Base-by-base conservation (phyloP, 148 eudicot species). In the Vaccinium darrowii region DNA sequence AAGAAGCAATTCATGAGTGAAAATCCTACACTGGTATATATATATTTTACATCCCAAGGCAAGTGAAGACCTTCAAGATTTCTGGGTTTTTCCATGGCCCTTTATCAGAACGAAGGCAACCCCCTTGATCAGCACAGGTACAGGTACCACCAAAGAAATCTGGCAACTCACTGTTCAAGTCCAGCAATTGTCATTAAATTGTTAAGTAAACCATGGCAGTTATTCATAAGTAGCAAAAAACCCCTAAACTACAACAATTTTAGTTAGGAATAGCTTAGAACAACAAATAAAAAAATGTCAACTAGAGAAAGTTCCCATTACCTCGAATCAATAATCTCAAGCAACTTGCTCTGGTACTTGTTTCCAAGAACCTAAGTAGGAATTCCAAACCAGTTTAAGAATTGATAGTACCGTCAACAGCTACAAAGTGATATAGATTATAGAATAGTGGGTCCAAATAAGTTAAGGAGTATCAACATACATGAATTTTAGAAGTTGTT, bases 61-160 rank as follows among this genome's bases (percentile, higher is more conserved):
- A 43, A 56, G 69, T 56, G 19, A 73, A 75, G 80, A 94, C 99
- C 97, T 94, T 96, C 88, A 92, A 87, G 39, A 94, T 96, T 72
- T 93, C 97, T 62, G 95, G 92, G 76, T 94, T 94, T 83, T 88
- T 92, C 99, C 99, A 96, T 71, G 99, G 99, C 25, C 99, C 99
- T 86, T 93, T 96, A 76, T 96, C 99, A 78, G 99, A 93, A 73
- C 63, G 87, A 90, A 96, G 92, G 87, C 99, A 96, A 33, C 97
- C 98, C 54, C 98, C 99, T 83, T 90, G 90, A 57, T 90, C 95
- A 60, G 91, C 93, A 88, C 99, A 96, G 81, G 93, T 90, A 89
- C 99, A 96, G 72, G 90, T 89, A 62, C 99, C 99, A 18, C 99
- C 99, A 86, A 96, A 88, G 80, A 96, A 96, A 51, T 92, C 97